Conservation (phyloP, 371 early-diverging fungal species). For the Apophysomyces ossiformis region DNA sequence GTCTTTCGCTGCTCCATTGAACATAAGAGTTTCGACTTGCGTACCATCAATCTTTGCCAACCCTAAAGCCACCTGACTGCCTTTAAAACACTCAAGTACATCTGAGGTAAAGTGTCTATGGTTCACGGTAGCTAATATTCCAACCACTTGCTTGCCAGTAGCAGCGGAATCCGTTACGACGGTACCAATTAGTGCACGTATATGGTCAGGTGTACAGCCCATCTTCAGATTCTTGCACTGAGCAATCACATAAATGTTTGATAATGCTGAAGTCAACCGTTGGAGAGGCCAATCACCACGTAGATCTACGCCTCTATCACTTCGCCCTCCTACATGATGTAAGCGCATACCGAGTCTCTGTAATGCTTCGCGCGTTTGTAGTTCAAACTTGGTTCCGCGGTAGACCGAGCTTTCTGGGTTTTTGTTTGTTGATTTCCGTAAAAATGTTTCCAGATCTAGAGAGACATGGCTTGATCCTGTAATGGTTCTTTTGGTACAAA, state of each 20-base stretch:
- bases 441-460: not conserved
- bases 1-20: conserved; percentile 34
- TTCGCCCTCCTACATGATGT: conserved; percentile 41
- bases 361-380: conserved; percentile 38
- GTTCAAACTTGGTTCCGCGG: conserved; percentile 48
- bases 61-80: conserved; percentile 36
- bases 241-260: conserved; percentile 13
- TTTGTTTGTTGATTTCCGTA: conserved; percentile 13
- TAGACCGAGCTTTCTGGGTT: conserved; percentile 28
- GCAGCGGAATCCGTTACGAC: conserved; percentile 15
- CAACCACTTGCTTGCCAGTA: conserved; percentile 21
- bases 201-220: conserved; percentile 44
- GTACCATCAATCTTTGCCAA: conserved; percentile 34
- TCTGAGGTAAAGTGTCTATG: conserved; percentile 37
- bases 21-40: conserved; percentile 36
- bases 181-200: conserved; percentile 44
- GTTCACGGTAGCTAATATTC: conserved; percentile 33
- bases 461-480: not conserved
- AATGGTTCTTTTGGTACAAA: not conserved
- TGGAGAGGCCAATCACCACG: conserved; percentile 38
- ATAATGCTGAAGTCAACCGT: conserved; percentile 1
- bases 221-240: conserved; percentile 10
- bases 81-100: conserved; percentile 30
- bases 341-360: conserved; percentile 39
- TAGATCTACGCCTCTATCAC: conserved; percentile 50